A percentile compares a stretch with the other conserved stretches of the same genome.
Conservation (phyloP, 2,329 filamentous ascomycete species). For the Ceratocystis huliohia region DNA sequence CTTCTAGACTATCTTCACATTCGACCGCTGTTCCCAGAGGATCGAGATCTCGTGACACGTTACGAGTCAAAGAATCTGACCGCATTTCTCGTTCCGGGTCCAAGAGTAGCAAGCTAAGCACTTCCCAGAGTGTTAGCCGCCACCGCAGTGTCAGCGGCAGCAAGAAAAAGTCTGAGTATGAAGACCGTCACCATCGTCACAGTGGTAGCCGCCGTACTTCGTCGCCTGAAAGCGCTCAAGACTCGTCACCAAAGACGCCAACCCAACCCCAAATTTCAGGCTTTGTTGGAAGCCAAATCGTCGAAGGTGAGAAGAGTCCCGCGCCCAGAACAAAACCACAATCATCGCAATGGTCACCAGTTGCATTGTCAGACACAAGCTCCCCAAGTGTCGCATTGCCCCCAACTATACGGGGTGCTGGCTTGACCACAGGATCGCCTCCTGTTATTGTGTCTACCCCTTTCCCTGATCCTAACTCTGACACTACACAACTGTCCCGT, state of each 20-base stretch:
- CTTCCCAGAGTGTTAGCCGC: constrained; percentile 14
- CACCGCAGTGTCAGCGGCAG: constrained; percentile 24
- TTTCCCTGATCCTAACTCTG: not conserved
- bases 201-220: constrained; percentile 27
- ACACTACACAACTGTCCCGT: constrained; percentile 23
- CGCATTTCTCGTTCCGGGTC: constrained; percentile 23
- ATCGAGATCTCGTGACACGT: constrained; percentile 11
- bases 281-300: constrained; percentile 14
- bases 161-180: constrained; percentile 30
- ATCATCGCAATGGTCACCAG: constrained; percentile 11
- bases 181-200: constrained; percentile 34
- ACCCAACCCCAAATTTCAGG: constrained; percentile 39
- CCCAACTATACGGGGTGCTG: constrained; percentile 12
- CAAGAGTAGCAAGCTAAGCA: constrained; percentile 26
- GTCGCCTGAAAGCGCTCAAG: constrained; percentile 36
- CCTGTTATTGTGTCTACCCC: constrained; percentile 20
- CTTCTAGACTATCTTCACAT: constrained; percentile 47
- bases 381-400: constrained; percentile 1
- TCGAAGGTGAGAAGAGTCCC: constrained; percentile 21
- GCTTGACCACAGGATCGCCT: constrained; percentile 30
- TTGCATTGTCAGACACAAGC: constrained; percentile 7
- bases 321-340: constrained; percentile 5
- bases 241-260: constrained; percentile 50
- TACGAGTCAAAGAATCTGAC: constrained; percentile 24
- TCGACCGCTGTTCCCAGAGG: constrained; percentile 35